These are phyloP conservation scores for Tephrocybe rancida DNA, from an alignment of 768 basidiomycete species.

Conservation along the genomic window DNA sequence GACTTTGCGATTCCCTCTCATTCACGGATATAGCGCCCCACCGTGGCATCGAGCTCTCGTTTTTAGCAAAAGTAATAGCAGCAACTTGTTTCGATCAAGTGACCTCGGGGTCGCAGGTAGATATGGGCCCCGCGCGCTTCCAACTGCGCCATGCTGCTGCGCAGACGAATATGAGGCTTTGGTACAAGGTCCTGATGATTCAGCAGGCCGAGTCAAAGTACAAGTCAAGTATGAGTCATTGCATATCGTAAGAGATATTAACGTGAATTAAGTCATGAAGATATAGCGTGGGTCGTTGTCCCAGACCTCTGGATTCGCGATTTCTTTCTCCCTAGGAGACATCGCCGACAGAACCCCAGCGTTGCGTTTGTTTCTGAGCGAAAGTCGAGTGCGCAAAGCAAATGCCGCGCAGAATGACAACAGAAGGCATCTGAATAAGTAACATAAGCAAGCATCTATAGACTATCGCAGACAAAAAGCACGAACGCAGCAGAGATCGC, in stretches of 20 bases:
- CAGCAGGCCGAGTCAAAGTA: too few relatives aligned
- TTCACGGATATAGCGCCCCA: constrained; percentile 40
- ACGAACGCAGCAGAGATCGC: constrained; percentile 55
- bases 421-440: constrained; percentile 40
- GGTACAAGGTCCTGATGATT: too few relatives aligned
- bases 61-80: too few relatives aligned
- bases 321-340: not conserved
- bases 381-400: constrained; percentile 44
- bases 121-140: too few relatives aligned
- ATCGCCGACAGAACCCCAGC: constrained; percentile 22
- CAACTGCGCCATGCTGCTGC: too few relatives aligned
- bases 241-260: not conserved
- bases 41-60: too few relatives aligned
- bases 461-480: not conserved
- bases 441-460: not conserved
- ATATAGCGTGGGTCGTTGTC: constrained; percentile 56
- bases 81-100: too few relatives aligned
- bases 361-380: constrained; percentile 43
- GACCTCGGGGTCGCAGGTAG: too few relatives aligned
- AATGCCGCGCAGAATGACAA: constrained; percentile 45
- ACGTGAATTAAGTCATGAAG: constrained; percentile 46
- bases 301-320: constrained; percentile 36
- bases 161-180: too few relatives aligned
- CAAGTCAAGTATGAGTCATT: too few relatives aligned
- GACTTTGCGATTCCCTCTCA: not conserved